Conservation (phyloP, 2,329 filamentous ascomycete species). For the Ampelomyces quisqualis region DNA sequence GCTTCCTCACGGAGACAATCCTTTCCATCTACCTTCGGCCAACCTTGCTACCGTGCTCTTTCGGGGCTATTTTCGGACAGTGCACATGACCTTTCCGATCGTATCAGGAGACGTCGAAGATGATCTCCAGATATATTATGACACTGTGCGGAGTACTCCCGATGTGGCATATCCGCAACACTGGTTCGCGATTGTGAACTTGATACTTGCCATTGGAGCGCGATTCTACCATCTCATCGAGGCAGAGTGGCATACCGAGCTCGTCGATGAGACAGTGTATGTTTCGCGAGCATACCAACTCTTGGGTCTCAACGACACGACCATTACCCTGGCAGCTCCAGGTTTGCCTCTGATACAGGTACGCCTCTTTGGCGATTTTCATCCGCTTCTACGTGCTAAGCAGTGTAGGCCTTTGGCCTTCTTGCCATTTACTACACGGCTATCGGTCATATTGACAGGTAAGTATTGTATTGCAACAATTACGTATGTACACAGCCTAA, state of each 20-base stretch:
- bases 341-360: not conserved
- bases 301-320: not conserved
- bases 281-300: not conserved
- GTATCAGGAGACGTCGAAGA: conserved; percentile 5
- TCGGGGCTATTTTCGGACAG: conserved; percentile 31
- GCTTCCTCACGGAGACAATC: conserved; percentile 8
- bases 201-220: conserved; percentile 45
- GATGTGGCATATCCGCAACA: conserved; percentile 7
- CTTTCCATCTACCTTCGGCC: conserved; percentile 11
- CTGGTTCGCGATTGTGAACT: conserved; percentile 42
- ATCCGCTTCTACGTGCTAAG: not conserved
- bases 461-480: too few relatives aligned
- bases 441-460: conserved; percentile 37
- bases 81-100: conserved; percentile 31
- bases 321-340: not conserved
- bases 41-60: conserved; percentile 24
- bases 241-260: conserved; percentile 20
- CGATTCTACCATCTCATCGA: conserved; percentile 32
- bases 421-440: conserved; percentile 40
- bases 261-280: conserved; percentile 4
- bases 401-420: conserved; percentile 25
- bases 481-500: too few relatives aligned
- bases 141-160: conserved; percentile 2
- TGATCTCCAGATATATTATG: conserved; percentile 12
- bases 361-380: too few relatives aligned